Evolutionary conservation across 2,329 filamentous ascomycete genomes (phyloP).

Genomic region (Zopfia rhizophila): DNA sequence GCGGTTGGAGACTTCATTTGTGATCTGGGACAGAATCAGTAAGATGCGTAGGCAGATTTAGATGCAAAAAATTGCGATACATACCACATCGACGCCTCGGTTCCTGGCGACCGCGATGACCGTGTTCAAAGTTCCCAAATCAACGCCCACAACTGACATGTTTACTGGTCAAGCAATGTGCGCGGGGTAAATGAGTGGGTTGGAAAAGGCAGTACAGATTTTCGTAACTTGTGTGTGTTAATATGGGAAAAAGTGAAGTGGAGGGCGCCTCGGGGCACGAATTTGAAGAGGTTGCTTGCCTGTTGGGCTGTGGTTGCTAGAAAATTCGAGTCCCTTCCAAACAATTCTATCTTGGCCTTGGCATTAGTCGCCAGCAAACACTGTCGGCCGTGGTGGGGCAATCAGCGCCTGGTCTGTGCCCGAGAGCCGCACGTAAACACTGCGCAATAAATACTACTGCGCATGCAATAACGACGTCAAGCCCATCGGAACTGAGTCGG

Average conservation of each 20-base stretch:
- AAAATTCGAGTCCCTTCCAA: constrained; percentile 8
- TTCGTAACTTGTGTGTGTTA: no score
- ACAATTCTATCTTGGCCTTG: constrained; percentile 7
- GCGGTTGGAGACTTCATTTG: constrained; percentile 99
- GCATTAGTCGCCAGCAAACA: constrained; percentile 17
- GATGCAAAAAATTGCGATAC: constrained; percentile 57
- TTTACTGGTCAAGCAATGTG: constrained; percentile 41
- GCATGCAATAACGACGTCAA: no score
- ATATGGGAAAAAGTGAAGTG: background rate
- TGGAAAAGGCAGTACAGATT: background rate
- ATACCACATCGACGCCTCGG: constrained; percentile 97
- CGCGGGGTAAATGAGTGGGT: constrained; percentile 38
- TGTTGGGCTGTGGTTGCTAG: constrained; percentile 7
- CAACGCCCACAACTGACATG: constrained; percentile 79
- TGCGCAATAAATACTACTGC: no score
- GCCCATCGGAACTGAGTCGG: no score
- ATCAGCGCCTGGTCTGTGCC: no score
- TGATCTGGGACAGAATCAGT: constrained; percentile 72
- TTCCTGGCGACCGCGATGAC: constrained; percentile 98
- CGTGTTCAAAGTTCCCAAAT: constrained; percentile 96
- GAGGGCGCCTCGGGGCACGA: constrained; percentile 9
- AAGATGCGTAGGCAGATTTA: constrained; percentile 12
- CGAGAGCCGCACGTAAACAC: no score
- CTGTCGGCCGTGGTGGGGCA: constrained; percentile 22
- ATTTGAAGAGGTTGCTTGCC: constrained; percentile 15